Base-by-base conservation (phyloP, 208 protist genomes). In the Leishmania gerbilli region DNA sequence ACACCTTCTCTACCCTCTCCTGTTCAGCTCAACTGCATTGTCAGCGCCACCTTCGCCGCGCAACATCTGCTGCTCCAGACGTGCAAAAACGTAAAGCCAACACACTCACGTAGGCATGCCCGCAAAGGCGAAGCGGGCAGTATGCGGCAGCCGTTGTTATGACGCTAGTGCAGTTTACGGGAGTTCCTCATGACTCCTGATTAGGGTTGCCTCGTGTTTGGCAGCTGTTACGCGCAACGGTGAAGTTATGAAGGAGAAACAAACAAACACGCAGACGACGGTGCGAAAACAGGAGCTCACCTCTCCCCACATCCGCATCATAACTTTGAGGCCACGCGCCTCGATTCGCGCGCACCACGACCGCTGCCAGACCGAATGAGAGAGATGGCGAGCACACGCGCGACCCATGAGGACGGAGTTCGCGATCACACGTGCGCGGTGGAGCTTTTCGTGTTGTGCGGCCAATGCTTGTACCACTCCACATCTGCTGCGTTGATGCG, bases 391-490 rank as follows among this genome's bases (percentile, higher is more conserved):
- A 69, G 0, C 67, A n/a, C 67, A 72, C 21, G 19, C 40, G 24
- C 67, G 45, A 15, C 42, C 67, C 6, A 19, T n/a, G 40, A 49
- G 42, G 17, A 72, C 19, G 24, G 17, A 31, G 17, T 17, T 51
- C 31, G 21, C 13, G 2, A 74, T 51, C 40, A 74, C 69, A 53
- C 11, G 2, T 37, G 24, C 69, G 47, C 24, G 3, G 40, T 51
- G 42, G 27, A 5, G 45, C 2, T 31, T 4, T 31, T 74, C 21
- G 9, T 21, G 72, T 37, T 21, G 72, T 76, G 49, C 24, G 72
- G 77, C 91, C 91, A 95, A 17, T 89, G 77, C 78, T 86, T 82
- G 71, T 95, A 95, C 91, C 91, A 95, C 74, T 87, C 88, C 55
- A 92, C 87, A 69, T 93, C 90, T 47, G 79, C 65, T 11, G 83